Percentiles rank a stretch among this genome's conserved stretches.
These are phyloP conservation scores for Sugiyamaella neomexicana DNA, from an alignment of 1,139 yeast genomes.

Conservation along the genomic window DNA sequence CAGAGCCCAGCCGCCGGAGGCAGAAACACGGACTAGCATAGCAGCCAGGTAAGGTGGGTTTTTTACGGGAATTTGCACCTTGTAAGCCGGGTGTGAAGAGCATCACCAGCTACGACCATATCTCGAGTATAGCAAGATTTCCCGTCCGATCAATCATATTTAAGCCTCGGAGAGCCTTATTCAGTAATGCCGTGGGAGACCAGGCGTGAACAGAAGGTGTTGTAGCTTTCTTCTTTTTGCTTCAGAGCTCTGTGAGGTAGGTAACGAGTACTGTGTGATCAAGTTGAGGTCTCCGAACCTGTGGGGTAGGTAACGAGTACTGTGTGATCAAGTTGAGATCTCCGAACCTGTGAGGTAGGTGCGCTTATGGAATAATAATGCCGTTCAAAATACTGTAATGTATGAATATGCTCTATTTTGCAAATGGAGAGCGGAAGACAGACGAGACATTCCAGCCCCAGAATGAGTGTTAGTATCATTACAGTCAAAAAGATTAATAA, in stretches of 20 bases:
- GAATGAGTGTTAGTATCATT: slow-evolving; percentile 32
- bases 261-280: neutral
- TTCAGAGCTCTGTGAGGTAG: too few relatives aligned
- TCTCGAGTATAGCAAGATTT: too few relatives aligned
- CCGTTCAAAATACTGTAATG: slow-evolving; percentile 42
- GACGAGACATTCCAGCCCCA: slow-evolving; percentile 54
- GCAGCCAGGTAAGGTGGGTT: too few relatives aligned
- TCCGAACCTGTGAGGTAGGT: too few relatives aligned
- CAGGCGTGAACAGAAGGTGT: neutral
- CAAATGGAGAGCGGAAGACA: slow-evolving; percentile 47
- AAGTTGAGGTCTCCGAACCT: neutral
- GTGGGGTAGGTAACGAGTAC: too few relatives aligned
- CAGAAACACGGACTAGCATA: too few relatives aligned
- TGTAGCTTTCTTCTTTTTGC: neutral
- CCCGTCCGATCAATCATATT: too few relatives aligned
- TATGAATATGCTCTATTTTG: slow-evolving; percentile 21
- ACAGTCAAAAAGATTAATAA: neutral
- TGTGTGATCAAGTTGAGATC: neutral
- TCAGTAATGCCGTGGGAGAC: neutral
- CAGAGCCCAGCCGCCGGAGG: too few relatives aligned
- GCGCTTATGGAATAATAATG: neutral
- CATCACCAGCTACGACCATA: too few relatives aligned
- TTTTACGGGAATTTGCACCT: too few relatives aligned
- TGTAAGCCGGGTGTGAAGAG: too few relatives aligned
- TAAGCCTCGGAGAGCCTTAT: too few relatives aligned